Evolutionary conservation across 805 yeast genomes (phyloP).

Genomic region (Teunomyces funiuensis): DNA sequence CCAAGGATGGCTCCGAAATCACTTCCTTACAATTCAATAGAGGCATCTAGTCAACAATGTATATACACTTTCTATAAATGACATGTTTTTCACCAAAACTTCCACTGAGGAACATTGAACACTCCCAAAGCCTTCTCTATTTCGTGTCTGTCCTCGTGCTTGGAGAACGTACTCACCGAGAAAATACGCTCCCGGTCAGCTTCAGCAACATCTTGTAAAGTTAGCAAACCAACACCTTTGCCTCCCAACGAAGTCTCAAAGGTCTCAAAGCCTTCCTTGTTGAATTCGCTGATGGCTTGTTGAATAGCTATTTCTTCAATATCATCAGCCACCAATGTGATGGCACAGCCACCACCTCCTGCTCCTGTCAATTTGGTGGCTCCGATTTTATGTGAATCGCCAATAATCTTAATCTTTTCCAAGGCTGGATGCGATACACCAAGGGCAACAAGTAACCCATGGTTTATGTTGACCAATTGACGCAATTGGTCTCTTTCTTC

Average conservation of each 20-base stretch:
- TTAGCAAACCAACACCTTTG: constrained; percentile 70
- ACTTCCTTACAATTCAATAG: constrained; percentile 80
- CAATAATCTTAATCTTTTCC: constrained; percentile 67
- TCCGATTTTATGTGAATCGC: constrained; percentile 68
- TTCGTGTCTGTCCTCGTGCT: constrained; percentile 41
- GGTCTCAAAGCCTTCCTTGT: constrained; percentile 60
- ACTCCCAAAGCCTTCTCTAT: constrained; percentile 51
- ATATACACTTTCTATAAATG: not conserved
- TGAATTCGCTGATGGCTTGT: constrained; percentile 36
- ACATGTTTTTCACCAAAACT: constrained; percentile 51
- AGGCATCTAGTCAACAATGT: constrained; percentile 66
- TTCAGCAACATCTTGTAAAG: constrained; percentile 12
- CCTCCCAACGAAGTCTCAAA: constrained; percentile 87
- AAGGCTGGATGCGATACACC: constrained; percentile 94
- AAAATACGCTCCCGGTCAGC: constrained; percentile 18
- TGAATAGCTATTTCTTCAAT: constrained; percentile 33
- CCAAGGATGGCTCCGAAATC: constrained; percentile 57
- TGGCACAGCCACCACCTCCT: constrained; percentile 99
- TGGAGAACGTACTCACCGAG: constrained; percentile 34
- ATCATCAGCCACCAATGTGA: constrained; percentile 66
- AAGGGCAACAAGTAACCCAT: constrained; percentile 77
- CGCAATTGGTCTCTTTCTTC: constrained; percentile 41
- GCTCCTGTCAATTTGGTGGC: constrained; percentile 96
- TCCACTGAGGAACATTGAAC: constrained; percentile 48
- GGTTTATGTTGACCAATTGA: constrained; percentile 76